A percentile compares a stretch with the other conserved stretches of the same genome.
phyloP scores from a whole-genome alignment of 176 grass and related monocot species.

The Eragrostis nindensis region DNA sequence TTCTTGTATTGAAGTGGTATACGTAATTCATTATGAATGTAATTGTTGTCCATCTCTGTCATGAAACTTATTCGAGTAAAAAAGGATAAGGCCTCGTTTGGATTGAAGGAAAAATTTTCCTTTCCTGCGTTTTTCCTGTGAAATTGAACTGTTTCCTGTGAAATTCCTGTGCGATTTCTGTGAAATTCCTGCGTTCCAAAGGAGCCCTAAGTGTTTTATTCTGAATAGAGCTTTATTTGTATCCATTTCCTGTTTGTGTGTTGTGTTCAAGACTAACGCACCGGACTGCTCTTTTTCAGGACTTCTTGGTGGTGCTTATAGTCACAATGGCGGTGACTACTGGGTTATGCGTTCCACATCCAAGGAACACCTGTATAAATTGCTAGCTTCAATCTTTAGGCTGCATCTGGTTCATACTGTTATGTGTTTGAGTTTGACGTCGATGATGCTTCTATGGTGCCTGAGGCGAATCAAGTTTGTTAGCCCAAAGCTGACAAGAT shows the following conservation, averaged over 20 bases:
- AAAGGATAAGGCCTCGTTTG: too few species aligned
- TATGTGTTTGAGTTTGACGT: neutral
- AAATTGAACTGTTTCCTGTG: too few species aligned
- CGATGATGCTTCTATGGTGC: slow-evolving; percentile 37
- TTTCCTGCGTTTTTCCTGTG: too few species aligned
- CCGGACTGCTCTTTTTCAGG: slow-evolving; percentile 16
- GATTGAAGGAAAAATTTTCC: too few species aligned
- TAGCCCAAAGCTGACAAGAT: neutral
- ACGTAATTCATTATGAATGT: neutral
- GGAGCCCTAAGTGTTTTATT: too few species aligned
- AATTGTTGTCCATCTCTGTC: neutral
- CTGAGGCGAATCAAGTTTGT: slow-evolving; percentile 32
- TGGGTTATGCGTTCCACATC: too few species aligned
- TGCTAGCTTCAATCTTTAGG: slow-evolving; percentile 39
- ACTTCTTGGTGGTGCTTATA: neutral
- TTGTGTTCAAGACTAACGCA: slow-evolving; percentile 7
- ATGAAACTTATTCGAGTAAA: neutral
- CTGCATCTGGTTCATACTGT: neutral
- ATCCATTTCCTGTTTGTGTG: neutral
- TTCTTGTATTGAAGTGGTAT: neutral
- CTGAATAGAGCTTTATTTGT: too few species aligned
- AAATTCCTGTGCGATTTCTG: too few species aligned
- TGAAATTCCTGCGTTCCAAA: too few species aligned
- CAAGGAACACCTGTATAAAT: slow-evolving; percentile 42
- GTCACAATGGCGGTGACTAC: neutral